Conservation (phyloP, 768 basidiomycete species). For the Pleurotus giganteus region DNA sequence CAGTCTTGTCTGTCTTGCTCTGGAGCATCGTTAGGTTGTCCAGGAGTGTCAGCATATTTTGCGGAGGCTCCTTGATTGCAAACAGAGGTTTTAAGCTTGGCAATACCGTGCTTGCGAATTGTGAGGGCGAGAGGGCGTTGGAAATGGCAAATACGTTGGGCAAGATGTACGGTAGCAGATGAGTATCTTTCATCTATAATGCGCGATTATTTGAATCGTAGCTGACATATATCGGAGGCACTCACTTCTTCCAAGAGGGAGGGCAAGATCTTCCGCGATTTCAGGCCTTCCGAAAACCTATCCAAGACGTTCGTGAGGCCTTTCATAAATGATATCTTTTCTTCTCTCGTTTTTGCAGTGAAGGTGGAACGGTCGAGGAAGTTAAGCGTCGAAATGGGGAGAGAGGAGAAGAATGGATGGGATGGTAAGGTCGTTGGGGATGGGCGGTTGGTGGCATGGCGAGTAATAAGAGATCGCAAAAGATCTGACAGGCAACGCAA, state of each 20-base stretch:
- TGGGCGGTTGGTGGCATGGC: conserved; percentile 69
- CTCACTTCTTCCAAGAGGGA: conserved; percentile 88
- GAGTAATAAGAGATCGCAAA: conserved; percentile 76
- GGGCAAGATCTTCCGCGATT: conserved; percentile 86
- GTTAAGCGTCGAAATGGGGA: conserved; percentile 93
- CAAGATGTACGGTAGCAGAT: conserved; percentile 90
- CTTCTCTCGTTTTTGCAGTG: conserved; percentile 89
- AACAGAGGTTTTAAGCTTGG: conserved; percentile 91
- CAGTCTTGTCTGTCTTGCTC: conserved; percentile 80
- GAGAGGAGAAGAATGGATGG: conserved; percentile 90
- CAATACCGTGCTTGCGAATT: conserved; percentile 80
- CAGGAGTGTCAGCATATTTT: conserved; percentile 92
- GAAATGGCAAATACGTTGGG: conserved; percentile 95
- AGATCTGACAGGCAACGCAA: conserved; percentile 47
- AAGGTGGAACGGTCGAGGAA: conserved; percentile 96
- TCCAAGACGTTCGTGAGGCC: conserved; percentile 79
- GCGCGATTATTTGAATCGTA: conserved; percentile 3
- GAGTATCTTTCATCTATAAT: conserved; percentile 85
- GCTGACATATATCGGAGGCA: background rate
- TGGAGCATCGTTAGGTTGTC: conserved; percentile 88
- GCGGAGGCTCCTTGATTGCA: conserved; percentile 88
- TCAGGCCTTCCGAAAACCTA: conserved; percentile 84
- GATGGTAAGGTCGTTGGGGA: conserved; percentile 78
- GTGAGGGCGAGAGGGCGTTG: conserved; percentile 66
- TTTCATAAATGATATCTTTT: conserved; percentile 96